These are phyloP conservation scores for Metschnikowia dekortorum DNA, from an alignment of 805 yeast species.

Conservation along the genomic window DNA sequence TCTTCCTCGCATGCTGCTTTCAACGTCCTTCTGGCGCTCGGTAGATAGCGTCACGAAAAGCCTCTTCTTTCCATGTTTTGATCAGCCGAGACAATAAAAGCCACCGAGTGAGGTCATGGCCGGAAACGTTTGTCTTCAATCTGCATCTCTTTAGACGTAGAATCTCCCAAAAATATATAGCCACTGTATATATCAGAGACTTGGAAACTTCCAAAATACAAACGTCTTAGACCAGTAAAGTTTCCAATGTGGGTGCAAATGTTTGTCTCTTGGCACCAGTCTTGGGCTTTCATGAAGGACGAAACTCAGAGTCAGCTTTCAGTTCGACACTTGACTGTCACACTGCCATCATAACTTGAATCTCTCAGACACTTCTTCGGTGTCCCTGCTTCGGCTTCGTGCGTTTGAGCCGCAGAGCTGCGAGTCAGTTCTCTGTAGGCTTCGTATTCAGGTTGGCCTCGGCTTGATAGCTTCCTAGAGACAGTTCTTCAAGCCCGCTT, in stretches of 20 bases:
- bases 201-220: slow-evolving; percentile 7
- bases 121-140: slow-evolving; percentile 19
- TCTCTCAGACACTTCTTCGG: background rate
- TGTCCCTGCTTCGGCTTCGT: background rate
- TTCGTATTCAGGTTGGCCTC: background rate
- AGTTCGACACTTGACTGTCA: background rate
- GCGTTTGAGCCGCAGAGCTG: background rate
- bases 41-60: slow-evolving; percentile 24
- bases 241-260: background rate
- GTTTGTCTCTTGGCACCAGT: background rate
- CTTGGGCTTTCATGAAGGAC: background rate
- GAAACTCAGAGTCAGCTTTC: background rate
- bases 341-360: background rate
- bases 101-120: slow-evolving; percentile 27
- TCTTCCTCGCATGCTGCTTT: background rate
- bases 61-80: slow-evolving; percentile 29
- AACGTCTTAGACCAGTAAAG: slow-evolving; percentile 6
- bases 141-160: slow-evolving; percentile 6
- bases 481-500: background rate
- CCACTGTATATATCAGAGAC: slow-evolving; percentile 19
- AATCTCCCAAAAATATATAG: slow-evolving; percentile 42
- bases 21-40: background rate
- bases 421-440: background rate
- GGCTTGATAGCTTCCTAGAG: background rate
- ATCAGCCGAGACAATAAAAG: slow-evolving; percentile 14